Conservation (phyloP, 257 asterid species). For the Gentiana straminea region DNA sequence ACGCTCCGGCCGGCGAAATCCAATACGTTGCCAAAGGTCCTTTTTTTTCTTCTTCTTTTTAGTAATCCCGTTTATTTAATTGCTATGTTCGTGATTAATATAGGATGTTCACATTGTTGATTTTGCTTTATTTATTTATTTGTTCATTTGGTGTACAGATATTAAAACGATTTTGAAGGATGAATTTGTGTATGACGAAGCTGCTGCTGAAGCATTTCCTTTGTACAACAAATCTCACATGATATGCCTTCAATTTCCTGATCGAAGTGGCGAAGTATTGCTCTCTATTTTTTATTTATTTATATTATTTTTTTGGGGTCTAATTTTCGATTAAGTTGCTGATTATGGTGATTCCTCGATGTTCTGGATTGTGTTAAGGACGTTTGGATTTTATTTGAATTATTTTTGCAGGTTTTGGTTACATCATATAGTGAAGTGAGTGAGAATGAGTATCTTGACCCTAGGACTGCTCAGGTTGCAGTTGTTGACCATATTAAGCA, state of each 20-base stretch:
- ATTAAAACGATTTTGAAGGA: conserved; percentile 57
- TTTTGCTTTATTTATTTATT: conserved; percentile 1
- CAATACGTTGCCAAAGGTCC: conserved; percentile 88
- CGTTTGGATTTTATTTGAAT: not conserved
- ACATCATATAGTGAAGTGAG: conserved; percentile 63
- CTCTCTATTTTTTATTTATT: conserved; percentile 7
- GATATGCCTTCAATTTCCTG: conserved; percentile 76
- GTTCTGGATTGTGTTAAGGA: not conserved
- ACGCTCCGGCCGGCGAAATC: conserved; percentile 92
- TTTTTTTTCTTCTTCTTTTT: not conserved
- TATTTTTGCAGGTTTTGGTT: conserved; percentile 55
- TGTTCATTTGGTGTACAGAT: conserved; percentile 27
- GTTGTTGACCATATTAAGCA: conserved; percentile 86
- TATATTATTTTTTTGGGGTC: conserved; percentile 1
- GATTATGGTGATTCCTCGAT: not conserved
- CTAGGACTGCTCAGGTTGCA: conserved; percentile 88
- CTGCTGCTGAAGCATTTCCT: conserved; percentile 80
- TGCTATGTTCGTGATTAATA: not conserved
- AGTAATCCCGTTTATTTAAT: not conserved
- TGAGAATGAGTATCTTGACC: conserved; percentile 80
- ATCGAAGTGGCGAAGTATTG: conserved; percentile 86
- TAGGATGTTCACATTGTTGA: not conserved
- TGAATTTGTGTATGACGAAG: conserved; percentile 48
- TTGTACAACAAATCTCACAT: conserved; percentile 75
- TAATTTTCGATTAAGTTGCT: not conserved